Conservation (phyloP, 2,329 filamentous ascomycete genomes). For the Phialophora expanda region DNA sequence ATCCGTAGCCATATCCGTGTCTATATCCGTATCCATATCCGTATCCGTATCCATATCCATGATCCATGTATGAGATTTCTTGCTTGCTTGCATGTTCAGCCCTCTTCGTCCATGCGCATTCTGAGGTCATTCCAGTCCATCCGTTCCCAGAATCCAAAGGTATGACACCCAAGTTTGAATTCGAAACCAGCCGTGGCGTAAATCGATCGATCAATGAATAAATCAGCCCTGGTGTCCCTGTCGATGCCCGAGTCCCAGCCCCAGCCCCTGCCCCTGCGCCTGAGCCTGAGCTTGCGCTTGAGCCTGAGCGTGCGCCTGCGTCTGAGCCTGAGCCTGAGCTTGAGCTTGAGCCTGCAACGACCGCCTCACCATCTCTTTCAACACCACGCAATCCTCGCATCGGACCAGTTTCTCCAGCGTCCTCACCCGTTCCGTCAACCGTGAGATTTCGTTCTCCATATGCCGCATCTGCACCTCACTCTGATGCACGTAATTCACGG, state of each 20-base stretch:
- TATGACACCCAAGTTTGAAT: too few relatives aligned
- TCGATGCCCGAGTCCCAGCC: neutral
- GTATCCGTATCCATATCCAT: too few relatives aligned
- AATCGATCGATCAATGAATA: too few relatives aligned
- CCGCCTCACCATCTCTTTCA: constrained; percentile 9
- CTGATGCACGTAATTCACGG: constrained; percentile 38
- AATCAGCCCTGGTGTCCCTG: too few relatives aligned
- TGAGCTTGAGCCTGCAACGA: neutral
- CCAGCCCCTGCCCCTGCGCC: neutral
- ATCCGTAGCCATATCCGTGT: too few relatives aligned
- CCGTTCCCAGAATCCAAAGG: too few relatives aligned
- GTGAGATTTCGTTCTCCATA: constrained; percentile 37
- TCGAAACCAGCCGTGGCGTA: too few relatives aligned
- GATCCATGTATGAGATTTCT: too few relatives aligned
- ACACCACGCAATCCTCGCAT: constrained; percentile 30
- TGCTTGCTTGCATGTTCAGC: too few relatives aligned
- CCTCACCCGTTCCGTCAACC: constrained; percentile 31
- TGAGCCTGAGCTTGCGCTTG: neutral
- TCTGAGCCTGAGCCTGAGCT: neutral
- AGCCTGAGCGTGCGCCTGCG: neutral
- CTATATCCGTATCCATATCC: too few relatives aligned
- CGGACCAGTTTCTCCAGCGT: constrained; percentile 34
- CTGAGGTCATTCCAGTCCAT: too few relatives aligned
- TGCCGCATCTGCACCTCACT: constrained; percentile 36
- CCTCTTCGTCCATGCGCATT: too few relatives aligned